Conservation (phyloP, 139 green algal species). For the Trebouxia sp. region DNA sequence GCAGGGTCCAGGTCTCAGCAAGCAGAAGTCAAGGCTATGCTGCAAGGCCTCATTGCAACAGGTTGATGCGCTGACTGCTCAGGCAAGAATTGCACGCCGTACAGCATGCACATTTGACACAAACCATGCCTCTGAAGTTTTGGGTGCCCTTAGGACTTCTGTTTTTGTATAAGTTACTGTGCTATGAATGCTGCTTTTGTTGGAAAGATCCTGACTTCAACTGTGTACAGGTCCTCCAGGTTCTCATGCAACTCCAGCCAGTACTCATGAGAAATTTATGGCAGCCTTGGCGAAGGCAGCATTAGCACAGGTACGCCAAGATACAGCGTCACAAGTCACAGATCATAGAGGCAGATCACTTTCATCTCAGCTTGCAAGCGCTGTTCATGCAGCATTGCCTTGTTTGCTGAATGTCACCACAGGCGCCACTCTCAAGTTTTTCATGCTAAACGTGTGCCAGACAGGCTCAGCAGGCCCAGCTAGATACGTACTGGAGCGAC, state of each 20-base stretch:
- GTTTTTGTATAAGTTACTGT: neutral
- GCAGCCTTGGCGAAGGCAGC: slow-evolving; percentile 9
- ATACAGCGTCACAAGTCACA: neutral
- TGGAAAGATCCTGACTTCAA: neutral
- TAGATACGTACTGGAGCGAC: too few species aligned
- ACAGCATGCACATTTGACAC: neutral
- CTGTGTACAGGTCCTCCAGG: neutral
- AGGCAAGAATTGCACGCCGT: neutral
- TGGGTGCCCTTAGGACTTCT: neutral
- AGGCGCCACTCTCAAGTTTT: too few species aligned
- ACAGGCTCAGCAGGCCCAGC: too few species aligned
- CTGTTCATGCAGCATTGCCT: too few species aligned
- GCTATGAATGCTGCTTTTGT: neutral
- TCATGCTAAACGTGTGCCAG: too few species aligned
- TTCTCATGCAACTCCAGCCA: neutral
- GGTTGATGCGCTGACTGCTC: neutral
- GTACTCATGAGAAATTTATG: slow-evolving; percentile 12
- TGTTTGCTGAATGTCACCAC: too few species aligned
- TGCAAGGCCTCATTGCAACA: neutral
- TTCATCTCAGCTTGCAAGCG: neutral
- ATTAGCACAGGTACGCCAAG: neutral
- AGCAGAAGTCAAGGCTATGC: slow-evolving; percentile 17
- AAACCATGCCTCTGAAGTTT: neutral
- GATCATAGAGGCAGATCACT: neutral
- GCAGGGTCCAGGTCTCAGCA: neutral